phyloP scores from a whole-genome alignment of 106 monocot species.

The Dendrobium nobile region DNA sequence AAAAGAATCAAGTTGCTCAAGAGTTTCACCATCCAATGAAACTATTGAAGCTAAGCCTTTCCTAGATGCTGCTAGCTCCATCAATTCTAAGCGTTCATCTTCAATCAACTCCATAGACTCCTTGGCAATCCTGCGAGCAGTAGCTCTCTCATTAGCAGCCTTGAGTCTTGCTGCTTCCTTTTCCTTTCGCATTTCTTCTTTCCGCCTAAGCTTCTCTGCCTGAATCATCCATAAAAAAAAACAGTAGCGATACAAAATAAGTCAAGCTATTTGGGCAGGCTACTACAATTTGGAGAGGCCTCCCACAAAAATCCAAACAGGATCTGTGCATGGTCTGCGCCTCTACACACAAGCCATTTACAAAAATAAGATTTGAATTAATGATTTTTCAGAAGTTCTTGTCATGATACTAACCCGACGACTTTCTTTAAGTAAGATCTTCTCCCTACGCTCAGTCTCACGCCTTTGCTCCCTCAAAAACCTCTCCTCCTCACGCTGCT shows the following conservation, averaged over 20 bases:
- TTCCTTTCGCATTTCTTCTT: constrained; percentile 80
- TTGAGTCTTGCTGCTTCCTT: constrained; percentile 90
- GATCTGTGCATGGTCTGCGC: background rate
- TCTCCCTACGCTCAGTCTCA: constrained; percentile 84
- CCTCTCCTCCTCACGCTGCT: constrained; percentile 82
- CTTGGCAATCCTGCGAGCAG: constrained; percentile 84
- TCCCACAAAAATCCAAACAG: background rate
- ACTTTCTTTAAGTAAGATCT: constrained; percentile 73
- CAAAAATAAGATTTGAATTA: background rate
- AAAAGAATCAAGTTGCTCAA: constrained; percentile 67
- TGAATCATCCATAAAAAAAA: constrained; percentile 19
- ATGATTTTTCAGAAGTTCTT: background rate
- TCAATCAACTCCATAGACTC: constrained; percentile 94
- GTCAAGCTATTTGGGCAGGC: background rate
- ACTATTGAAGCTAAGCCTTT: constrained; percentile 79
- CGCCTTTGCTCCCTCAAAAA: constrained; percentile 72
- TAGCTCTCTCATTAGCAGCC: constrained; percentile 84
- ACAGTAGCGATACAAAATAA: background rate
- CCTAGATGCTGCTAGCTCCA: constrained; percentile 83
- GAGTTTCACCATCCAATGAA: constrained; percentile 66
- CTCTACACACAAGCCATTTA: background rate
- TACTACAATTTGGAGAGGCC: background rate
- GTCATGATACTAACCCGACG: constrained; percentile 34
- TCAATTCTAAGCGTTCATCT: constrained; percentile 94
- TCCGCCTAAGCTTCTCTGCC: constrained; percentile 84